Percentiles rank a stretch among this genome's conserved stretches.
phyloP scores from a whole-genome alignment of 805 yeast species.

The Lipomyces anomalus region DNA sequence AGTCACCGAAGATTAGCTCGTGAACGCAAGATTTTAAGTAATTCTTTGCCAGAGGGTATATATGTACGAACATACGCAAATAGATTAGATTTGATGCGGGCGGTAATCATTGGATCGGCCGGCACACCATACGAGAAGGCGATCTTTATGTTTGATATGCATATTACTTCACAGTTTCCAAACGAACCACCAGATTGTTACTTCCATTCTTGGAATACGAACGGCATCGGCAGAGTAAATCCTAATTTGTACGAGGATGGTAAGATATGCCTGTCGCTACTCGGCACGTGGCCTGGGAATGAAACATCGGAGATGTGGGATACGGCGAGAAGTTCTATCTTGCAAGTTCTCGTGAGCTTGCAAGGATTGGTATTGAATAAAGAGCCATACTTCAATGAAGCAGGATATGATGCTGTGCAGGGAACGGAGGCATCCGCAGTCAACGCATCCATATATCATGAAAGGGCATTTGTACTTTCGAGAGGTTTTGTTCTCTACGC shows the following conservation, averaged over 20 bases:
- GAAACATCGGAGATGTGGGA: slow-evolving; percentile 17
- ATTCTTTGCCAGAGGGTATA: slow-evolving; percentile 22
- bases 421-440: slow-evolving; percentile 16
- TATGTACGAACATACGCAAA: slow-evolving; percentile 19
- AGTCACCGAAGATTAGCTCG: slow-evolving; percentile 19
- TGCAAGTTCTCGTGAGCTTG: slow-evolving; percentile 20
- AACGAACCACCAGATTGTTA: slow-evolving; percentile 16
- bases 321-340: slow-evolving; percentile 17
- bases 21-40: slow-evolving; percentile 16
- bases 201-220: slow-evolving; percentile 24
- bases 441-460: slow-evolving; percentile 16
- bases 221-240: slow-evolving; percentile 23
- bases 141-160: slow-evolving; percentile 21
- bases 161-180: slow-evolving; percentile 13
- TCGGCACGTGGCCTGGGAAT: slow-evolving; percentile 25
- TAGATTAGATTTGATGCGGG: slow-evolving; percentile 20
- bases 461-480: slow-evolving; percentile 20
- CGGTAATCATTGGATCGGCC: slow-evolving; percentile 16
- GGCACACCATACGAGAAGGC: slow-evolving; percentile 24
- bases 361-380: slow-evolving; percentile 20
- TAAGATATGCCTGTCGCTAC: slow-evolving; percentile 20
- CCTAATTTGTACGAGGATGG: slow-evolving; percentile 24
- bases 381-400: slow-evolving; percentile 22
- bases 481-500: slow-evolving; percentile 20
- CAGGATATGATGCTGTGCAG: slow-evolving; percentile 21